Percentiles rank a stretch among this genome's conserved stretches.
These are phyloP conservation scores for Yarrowia divulgata DNA, from an alignment of 805 yeast genomes.

Conservation along the genomic window DNA sequence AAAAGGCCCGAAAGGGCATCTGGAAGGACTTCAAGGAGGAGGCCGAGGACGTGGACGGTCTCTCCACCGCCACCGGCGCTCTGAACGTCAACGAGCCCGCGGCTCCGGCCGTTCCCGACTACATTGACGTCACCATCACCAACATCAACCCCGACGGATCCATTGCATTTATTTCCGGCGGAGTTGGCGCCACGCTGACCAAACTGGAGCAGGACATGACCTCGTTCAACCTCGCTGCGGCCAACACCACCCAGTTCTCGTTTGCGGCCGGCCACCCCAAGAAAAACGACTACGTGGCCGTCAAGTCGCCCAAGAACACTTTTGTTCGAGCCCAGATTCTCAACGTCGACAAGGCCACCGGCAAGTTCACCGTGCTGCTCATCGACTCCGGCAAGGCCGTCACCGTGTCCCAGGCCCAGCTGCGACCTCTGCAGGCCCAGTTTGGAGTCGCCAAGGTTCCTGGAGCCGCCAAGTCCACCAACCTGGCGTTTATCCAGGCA, in stretches of 20 bases:
- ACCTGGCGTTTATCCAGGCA: constrained; percentile 59
- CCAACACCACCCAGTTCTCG: constrained; percentile 46
- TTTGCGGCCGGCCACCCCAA: constrained; percentile 52
- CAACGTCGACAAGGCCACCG: constrained; percentile 55
- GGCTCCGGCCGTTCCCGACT: constrained; percentile 45
- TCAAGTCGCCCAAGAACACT: constrained; percentile 62
- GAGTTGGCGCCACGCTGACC: constrained; percentile 42
- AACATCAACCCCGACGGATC: constrained; percentile 47
- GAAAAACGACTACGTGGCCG: constrained; percentile 59
- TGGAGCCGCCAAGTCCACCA: constrained; percentile 64
- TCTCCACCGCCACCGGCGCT: constrained; percentile 17
- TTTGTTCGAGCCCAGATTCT: constrained; percentile 66
- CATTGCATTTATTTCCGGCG: constrained; percentile 45
- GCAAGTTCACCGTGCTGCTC: constrained; percentile 60
- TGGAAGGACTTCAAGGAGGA: constrained; percentile 56
- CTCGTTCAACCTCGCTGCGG: constrained; percentile 48
- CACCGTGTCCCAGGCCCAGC: constrained; percentile 54
- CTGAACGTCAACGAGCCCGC: constrained; percentile 41
- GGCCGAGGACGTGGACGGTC: constrained; percentile 35
- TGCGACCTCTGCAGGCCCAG: constrained; percentile 57
- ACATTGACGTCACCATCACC: constrained; percentile 51
- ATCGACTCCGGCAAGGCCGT: constrained; percentile 68
- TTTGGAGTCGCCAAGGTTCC: constrained; percentile 54
- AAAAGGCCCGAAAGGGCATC: constrained; percentile 61
- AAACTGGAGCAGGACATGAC: constrained; percentile 45